Evolutionary conservation across 345 rosid genomes (phyloP).

Genomic region (Passiflora organensis): DNA sequence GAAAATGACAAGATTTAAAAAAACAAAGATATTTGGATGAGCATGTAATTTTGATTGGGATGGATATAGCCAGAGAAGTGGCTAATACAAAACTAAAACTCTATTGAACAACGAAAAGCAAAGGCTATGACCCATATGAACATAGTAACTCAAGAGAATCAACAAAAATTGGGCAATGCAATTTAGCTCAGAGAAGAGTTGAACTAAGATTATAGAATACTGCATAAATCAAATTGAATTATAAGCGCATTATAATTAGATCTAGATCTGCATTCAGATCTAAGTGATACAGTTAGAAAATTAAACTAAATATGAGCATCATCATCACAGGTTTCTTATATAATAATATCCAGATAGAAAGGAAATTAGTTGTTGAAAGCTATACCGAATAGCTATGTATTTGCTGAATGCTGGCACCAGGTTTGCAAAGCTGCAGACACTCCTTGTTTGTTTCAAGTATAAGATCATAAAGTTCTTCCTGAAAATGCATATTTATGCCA

Average conservation of each 20-base stretch:
- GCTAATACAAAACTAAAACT: no score
- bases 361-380: slow-evolving; percentile 6
- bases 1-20: no score
- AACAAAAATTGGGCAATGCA: not conserved
- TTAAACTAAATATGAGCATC: not conserved
- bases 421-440: slow-evolving; percentile 69
- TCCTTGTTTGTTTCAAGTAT: slow-evolving; percentile 80
- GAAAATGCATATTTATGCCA: slow-evolving; percentile 16
- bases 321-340: not conserved
- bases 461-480: slow-evolving; percentile 85
- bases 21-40: no score
- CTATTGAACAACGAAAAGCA: no score
- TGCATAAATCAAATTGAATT: not conserved
- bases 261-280: slow-evolving; percentile 14
- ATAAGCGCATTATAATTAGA: not conserved
- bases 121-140: not conserved
- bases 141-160: not conserved
- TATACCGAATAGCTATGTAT: slow-evolving; percentile 74
- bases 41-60: no score
- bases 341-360: not conserved
- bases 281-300: not conserved
- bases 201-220: not conserved
- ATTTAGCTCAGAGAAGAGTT: not conserved
- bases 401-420: slow-evolving; percentile 65
- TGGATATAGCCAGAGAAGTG: no score